Evolutionary conservation across 1,139 yeast species (phyloP), one percentile per base, ranked within the genome.

Genomic region (Nakaseomyces delphensis): DNA sequence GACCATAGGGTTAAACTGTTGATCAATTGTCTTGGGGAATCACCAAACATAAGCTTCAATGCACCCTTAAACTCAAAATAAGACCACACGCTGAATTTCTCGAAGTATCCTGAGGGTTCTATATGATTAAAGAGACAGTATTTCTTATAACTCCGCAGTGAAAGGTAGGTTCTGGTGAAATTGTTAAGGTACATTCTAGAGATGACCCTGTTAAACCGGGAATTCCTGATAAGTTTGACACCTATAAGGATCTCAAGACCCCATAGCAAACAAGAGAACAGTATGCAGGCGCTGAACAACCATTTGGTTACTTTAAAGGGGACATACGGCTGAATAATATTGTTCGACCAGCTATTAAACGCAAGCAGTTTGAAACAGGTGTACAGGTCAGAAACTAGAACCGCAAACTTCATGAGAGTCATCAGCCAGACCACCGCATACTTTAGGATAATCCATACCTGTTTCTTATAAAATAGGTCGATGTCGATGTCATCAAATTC

Each of bases 211-310:
- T 85, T 76, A 38, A 73, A 8, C 16, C 18, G 2, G 7, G 37
- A 8, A 7, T 32, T 23, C 18, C 19, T 65, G 52, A 70, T 76
- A 15, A 80, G 70, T 42, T 72, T 69, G 20, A 76, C 65, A 1
- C 86, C 93, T 63, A 76, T 67, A 5, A 76, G 52, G 62, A 76
- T 69, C 46, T 79, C 83, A 4, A 36, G 15, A 6, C 18, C 7
- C 29, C 29, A 24, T 28, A 83, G 67, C 7, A 73, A 65, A 43
- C 83, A 69, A 20, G 89, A 79, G 46, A 84, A 74, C n/a, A 85
- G 71, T 49, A 86, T 85, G 59, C 95, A 86, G 1, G 83, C 87
- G 7, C 89, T 79, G 59, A 85, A 86, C n/a, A 85, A 68, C 87
- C 95, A 83, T 57, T 83, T 78, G 43, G 93, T 76, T 46, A 73